Percentiles rank a stretch among this genome's conserved stretches.
phyloP scores from a whole-genome alignment of 108 stramenopile species.

The Cyclotella cryptica region DNA sequence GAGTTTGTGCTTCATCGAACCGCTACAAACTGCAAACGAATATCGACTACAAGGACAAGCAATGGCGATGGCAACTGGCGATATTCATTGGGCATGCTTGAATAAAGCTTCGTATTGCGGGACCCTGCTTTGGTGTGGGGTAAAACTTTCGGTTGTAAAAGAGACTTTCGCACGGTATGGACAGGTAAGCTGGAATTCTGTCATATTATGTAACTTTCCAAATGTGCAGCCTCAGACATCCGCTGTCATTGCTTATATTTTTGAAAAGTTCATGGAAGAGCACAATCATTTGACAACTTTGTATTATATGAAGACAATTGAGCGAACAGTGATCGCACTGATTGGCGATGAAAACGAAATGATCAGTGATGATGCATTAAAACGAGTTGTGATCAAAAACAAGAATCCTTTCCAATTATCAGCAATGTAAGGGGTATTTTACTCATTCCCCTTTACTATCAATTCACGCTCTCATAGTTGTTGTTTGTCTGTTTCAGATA shows the following conservation, averaged over 20 bases:
- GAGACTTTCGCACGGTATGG: neutral
- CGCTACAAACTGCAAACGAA: slow-evolving; percentile 15
- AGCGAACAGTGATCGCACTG: neutral
- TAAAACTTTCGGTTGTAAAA: neutral
- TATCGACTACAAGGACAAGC: neutral
- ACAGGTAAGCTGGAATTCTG: neutral
- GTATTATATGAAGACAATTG: neutral
- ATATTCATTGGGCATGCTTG: slow-evolving; percentile 8
- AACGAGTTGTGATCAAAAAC: neutral
- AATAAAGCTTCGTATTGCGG: slow-evolving; percentile 1
- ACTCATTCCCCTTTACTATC: neutral
- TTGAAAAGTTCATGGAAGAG: neutral
- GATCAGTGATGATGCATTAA: neutral
- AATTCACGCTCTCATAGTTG: neutral
- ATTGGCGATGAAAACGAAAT: neutral
- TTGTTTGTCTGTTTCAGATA: neutral
- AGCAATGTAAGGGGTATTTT: neutral
- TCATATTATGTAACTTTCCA: too few species aligned
- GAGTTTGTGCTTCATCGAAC: slow-evolving; percentile 15
- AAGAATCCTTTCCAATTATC: neutral
- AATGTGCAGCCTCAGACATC: too few species aligned
- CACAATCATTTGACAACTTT: neutral
- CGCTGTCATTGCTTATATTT: neutral
- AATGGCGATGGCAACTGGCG: slow-evolving; percentile 19
- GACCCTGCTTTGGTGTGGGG: neutral